Percentiles rank a stretch among this genome's conserved stretches.
These are phyloP conservation scores for Amanita rimosa DNA, from an alignment of 768 basidiomycete genomes.

Conservation along the genomic window DNA sequence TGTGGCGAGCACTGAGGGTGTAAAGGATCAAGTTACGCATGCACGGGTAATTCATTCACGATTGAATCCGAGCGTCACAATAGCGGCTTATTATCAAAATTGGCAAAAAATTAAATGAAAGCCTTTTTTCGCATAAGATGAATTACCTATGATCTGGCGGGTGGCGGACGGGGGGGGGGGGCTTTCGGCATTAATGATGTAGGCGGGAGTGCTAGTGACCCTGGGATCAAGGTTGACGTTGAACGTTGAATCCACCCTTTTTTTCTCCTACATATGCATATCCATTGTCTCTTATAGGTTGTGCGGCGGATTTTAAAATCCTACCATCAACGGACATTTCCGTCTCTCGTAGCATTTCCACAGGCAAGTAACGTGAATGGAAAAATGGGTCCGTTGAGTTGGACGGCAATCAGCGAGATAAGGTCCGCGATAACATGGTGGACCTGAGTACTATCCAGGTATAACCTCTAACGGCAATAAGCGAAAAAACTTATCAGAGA, in stretches of 20 bases:
- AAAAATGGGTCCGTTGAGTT: constrained; percentile 88
- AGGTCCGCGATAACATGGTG: constrained; percentile 14
- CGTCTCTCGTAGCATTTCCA: constrained; percentile 29
- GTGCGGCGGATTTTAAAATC: too few relatives aligned
- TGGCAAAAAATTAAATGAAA: neutral
- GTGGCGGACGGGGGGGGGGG: too few relatives aligned
- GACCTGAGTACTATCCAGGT: too few relatives aligned
- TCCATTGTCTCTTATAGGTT: too few relatives aligned
- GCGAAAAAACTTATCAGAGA: constrained; percentile 31
- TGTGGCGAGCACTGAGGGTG: neutral
- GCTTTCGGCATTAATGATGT: too few relatives aligned
- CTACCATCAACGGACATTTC: constrained; percentile 39
- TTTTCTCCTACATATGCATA: too few relatives aligned
- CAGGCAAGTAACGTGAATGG: constrained; percentile 70
- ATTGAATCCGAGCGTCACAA: constrained; percentile 30
- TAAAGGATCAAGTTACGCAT: constrained; percentile 36
- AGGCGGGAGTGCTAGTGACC: too few relatives aligned
- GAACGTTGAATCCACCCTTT: too few relatives aligned
- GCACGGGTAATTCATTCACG: constrained; percentile 80
- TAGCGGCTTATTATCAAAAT: constrained; percentile 54
- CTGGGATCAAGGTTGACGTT: too few relatives aligned
- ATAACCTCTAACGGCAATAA: constrained; percentile 72
- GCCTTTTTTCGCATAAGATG: too few relatives aligned
- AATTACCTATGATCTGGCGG: too few relatives aligned
- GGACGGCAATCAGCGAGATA: constrained; percentile 80